Conservation (phyloP, 2,329 filamentous ascomycete genomes). For the Westerdykella ornata region DNA sequence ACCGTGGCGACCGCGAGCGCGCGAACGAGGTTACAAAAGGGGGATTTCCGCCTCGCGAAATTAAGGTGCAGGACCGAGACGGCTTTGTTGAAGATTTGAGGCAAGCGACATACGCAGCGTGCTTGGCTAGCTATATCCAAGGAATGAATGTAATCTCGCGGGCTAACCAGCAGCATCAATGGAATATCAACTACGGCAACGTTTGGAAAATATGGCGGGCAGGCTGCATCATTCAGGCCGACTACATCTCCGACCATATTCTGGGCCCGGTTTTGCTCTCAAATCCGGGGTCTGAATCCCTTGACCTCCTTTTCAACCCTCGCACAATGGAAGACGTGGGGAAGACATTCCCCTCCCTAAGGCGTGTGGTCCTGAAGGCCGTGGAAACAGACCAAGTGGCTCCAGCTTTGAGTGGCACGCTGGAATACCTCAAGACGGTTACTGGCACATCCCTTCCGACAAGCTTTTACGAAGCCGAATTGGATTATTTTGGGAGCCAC, state of each 20-base stretch:
- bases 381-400: conserved; percentile 54
- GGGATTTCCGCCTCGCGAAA: conserved; percentile 36
- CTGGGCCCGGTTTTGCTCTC: conserved; percentile 44
- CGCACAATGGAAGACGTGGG: conserved; percentile 50
- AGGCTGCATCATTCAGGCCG: conserved; percentile 65
- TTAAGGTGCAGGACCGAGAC: conserved; percentile 31
- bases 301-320: conserved; percentile 45
- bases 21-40: conserved; percentile 45
- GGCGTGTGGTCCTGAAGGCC: conserved; percentile 50
- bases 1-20: conserved; percentile 50
- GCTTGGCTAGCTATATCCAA: conserved; percentile 58
- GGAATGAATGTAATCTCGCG: conserved; percentile 58
- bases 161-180: conserved; percentile 53
- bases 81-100: conserved; percentile 53
- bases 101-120: conserved; percentile 56
- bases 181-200: conserved; percentile 50
- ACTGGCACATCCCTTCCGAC: conserved; percentile 56
- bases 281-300: conserved; percentile 23
- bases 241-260: conserved; percentile 55
- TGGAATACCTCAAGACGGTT: conserved; percentile 63
- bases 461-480: conserved; percentile 62
- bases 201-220: conserved; percentile 59
- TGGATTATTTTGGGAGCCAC: conserved; percentile 65
- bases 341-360: conserved; percentile 47
- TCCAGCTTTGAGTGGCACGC: conserved; percentile 53